A percentile compares a stretch with the other conserved stretches of the same genome.
Conservation (phyloP, 352 stramenopile species). For the Globisporangium orthogonon region DNA sequence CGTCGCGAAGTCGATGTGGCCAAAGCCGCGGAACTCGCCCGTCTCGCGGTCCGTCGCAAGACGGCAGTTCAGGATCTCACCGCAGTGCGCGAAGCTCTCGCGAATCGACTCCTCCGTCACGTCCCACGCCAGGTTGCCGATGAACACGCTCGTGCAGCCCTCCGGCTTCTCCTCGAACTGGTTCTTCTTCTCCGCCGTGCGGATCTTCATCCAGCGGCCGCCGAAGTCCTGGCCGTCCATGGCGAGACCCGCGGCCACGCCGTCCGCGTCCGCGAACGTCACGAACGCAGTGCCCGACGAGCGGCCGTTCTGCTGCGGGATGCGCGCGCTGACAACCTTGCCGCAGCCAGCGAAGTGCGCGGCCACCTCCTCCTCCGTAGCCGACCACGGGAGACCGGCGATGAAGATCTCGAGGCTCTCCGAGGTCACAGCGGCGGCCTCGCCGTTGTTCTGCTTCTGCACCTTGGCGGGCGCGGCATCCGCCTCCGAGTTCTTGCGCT, state of each 20-base stretch:
- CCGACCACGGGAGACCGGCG: conserved; percentile 92
- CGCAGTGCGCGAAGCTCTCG: conserved; percentile 92
- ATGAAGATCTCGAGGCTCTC: conserved; percentile 84
- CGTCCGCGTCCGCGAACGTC: conserved; percentile 76
- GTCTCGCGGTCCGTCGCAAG: conserved; percentile 96
- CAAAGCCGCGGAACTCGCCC: conserved; percentile 97
- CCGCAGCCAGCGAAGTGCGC: conserved; percentile 94
- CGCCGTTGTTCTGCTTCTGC: conserved; percentile 69
- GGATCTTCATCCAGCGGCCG: conserved; percentile 94
- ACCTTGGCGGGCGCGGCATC: conserved; percentile 56
- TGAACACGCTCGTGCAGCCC: conserved; percentile 94
- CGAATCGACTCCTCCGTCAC: conserved; percentile 94
- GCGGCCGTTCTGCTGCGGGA: conserved; percentile 88
- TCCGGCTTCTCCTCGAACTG: conserved; percentile 91
- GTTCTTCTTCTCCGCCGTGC: conserved; percentile 79
- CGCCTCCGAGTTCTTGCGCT: conserved; percentile 78
- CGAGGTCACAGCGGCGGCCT: conserved; percentile 40
- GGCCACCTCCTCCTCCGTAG: conserved; percentile 91
- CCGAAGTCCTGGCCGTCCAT: conserved; percentile 94
- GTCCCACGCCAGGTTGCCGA: conserved; percentile 96
- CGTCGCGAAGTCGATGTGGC: conserved; percentile 96
- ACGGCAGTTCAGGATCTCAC: conserved; percentile 92
- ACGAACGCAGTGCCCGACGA: conserved; percentile 95
- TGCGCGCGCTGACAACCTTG: conserved; percentile 72
- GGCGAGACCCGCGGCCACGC: conserved; percentile 74